These are phyloP conservation scores for Penicillium sp. DNA, from an alignment of 2,329 filamentous ascomycete genomes.

Conservation along the genomic window DNA sequence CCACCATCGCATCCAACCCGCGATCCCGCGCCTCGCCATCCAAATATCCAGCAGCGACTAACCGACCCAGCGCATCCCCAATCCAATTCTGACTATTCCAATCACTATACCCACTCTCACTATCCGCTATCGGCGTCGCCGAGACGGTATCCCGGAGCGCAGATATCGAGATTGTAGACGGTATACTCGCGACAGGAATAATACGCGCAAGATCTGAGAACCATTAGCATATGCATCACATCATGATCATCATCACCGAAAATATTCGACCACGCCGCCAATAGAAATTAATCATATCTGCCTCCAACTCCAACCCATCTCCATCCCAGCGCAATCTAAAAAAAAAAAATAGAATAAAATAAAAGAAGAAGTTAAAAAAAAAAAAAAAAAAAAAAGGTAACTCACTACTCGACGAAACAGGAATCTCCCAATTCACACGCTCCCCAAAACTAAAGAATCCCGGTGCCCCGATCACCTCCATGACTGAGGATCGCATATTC, in stretches of 20 bases:
- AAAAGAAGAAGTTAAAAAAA: constrained; percentile 1
- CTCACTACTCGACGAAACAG: constrained; percentile 7
- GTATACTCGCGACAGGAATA: constrained; percentile 7
- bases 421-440: constrained; percentile 9
- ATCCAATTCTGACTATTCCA: constrained; percentile 23
- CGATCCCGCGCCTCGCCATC: constrained; percentile 3
- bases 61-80: constrained; percentile 12
- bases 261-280: too few species aligned
- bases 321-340: too few species aligned
- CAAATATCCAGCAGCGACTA: constrained; percentile 13
- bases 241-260: too few species aligned
- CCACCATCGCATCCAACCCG: constrained; percentile 19
- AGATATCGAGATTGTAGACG: neutral
- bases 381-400: neutral
- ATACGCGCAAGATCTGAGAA: constrained; percentile 9
- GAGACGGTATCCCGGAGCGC: constrained; percentile 3
- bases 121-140: constrained; percentile 5
- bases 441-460: constrained; percentile 15
- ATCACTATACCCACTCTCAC: constrained; percentile 4
- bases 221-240: too few species aligned
- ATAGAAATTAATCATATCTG: too few species aligned
- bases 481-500: constrained; percentile 6
- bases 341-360: too few species aligned
- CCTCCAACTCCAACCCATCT: too few species aligned
- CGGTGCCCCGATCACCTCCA: constrained; percentile 14